phyloP scores from a whole-genome alignment of 2,329 filamentous ascomycete genomes.

The Rosellinia necatrix region DNA sequence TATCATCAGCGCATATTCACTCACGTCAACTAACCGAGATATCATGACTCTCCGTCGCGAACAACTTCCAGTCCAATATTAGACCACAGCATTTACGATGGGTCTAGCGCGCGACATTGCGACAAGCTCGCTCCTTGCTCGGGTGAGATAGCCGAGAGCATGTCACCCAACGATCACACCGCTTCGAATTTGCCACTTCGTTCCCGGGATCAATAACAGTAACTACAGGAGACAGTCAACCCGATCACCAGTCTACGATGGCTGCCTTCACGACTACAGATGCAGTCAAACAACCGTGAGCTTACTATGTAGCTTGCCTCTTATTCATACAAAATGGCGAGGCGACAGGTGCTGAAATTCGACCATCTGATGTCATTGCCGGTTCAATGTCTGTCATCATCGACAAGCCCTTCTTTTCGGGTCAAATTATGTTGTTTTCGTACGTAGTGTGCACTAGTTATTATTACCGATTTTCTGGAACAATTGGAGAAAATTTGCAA shows the following conservation, averaged over 20 bases:
- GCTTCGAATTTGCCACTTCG: slow-evolving; percentile 24
- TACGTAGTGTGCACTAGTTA: too few species aligned
- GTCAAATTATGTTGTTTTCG: too few species aligned
- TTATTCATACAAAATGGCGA: too few species aligned
- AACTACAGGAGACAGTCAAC: neutral
- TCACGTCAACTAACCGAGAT: neutral
- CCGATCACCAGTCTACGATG: neutral
- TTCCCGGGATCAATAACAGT: slow-evolving; percentile 12
- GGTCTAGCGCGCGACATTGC: neutral
- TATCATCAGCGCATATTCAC: neutral
- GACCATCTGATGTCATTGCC: too few species aligned
- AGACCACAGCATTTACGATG: neutral
- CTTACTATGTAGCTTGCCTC: too few species aligned
- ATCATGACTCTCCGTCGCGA: neutral
- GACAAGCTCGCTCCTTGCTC: slow-evolving; percentile 1
- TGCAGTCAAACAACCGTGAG: too few species aligned
- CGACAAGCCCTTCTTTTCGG: too few species aligned
- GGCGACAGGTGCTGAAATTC: too few species aligned
- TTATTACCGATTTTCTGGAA: slow-evolving; percentile 9
- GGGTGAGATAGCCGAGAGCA: slow-evolving; percentile 26
- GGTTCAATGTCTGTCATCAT: too few species aligned
- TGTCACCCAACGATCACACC: slow-evolving; percentile 23
- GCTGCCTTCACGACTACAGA: too few species aligned
- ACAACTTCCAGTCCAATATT: neutral
- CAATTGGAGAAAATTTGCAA: slow-evolving; percentile 9